Conservation (phyloP, 2,329 filamentous ascomycete species). For the Alternaria gansuensis region DNA sequence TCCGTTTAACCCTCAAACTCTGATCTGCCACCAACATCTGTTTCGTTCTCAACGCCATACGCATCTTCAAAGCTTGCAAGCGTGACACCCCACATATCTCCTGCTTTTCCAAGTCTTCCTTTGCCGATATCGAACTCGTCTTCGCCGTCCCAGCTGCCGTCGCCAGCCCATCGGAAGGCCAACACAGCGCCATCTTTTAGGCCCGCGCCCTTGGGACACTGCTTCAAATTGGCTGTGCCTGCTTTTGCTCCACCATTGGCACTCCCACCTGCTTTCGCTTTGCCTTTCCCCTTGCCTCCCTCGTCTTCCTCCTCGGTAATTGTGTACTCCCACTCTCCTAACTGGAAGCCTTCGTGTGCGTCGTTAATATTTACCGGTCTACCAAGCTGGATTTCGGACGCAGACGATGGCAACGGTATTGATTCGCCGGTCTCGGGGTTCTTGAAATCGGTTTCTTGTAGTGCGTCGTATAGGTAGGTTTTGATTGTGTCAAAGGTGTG, state of each 20-base stretch:
- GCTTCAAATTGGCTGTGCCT: constrained; percentile 23
- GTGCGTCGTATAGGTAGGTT: constrained; percentile 53
- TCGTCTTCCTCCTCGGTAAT: constrained; percentile 42
- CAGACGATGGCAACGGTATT: constrained; percentile 51
- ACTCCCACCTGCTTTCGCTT: constrained; percentile 46
- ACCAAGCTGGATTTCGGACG: constrained; percentile 55
- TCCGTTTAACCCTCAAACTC: constrained; percentile 44
- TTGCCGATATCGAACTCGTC: constrained; percentile 23
- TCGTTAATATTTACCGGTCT: constrained; percentile 54
- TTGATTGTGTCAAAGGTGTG: constrained; percentile 54
- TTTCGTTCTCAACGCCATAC: constrained; percentile 46
- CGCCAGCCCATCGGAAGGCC: constrained; percentile 49
- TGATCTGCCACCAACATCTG: constrained; percentile 41
- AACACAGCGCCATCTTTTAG: constrained; percentile 49
- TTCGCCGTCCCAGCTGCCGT: constrained; percentile 35
- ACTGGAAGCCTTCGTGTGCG: constrained; percentile 52
- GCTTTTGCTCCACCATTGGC: constrained; percentile 2
- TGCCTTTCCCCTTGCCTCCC: constrained; percentile 52
- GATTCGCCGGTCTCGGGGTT: constrained; percentile 44
- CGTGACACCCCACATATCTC: constrained; percentile 48
- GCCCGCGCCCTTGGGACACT: constrained; percentile 50
- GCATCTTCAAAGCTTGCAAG: constrained; percentile 51
- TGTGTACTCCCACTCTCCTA: constrained; percentile 47
- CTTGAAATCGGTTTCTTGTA: constrained; percentile 52
- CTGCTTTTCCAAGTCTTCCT: constrained; percentile 16